Conservation (phyloP, 306 rosid species). For the Acmispon strigosus region DNA sequence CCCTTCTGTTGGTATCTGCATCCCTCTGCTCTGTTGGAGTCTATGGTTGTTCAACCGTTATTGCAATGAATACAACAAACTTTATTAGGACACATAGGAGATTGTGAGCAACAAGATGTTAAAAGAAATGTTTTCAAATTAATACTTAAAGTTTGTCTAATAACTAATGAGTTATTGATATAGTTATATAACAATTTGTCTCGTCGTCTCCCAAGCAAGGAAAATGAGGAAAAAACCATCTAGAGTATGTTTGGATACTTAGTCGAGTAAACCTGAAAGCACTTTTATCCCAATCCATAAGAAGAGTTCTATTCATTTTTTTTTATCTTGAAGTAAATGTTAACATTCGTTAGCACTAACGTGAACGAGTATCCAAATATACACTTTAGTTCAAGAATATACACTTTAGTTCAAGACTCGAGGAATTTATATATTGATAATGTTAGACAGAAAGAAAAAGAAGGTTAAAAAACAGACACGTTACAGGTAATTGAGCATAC, state of each 20-base stretch:
- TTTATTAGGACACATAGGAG: slow-evolving; percentile 87
- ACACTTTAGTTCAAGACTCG: too few relatives aligned
- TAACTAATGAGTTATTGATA: background rate
- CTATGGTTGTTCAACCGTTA: slow-evolving; percentile 62
- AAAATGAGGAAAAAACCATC: background rate
- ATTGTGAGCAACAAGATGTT: slow-evolving; percentile 39
- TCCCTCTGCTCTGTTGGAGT: slow-evolving; percentile 53
- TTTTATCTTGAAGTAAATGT: too few relatives aligned
- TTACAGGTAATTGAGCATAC: background rate
- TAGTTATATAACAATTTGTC: background rate
- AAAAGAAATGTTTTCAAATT: background rate
- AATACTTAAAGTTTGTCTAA: background rate
- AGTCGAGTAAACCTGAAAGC: too few relatives aligned
- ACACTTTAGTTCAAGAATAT: too few relatives aligned
- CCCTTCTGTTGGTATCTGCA: slow-evolving; percentile 48
- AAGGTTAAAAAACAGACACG: background rate
- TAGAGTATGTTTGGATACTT: too few relatives aligned
- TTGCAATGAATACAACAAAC: slow-evolving; percentile 75
- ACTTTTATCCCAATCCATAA: too few relatives aligned
- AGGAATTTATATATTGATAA: too few relatives aligned
- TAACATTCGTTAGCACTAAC: too few relatives aligned
- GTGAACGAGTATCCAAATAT: too few relatives aligned
- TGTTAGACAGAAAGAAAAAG: too few relatives aligned
- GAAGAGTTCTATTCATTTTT: too few relatives aligned
- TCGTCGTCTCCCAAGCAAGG: background rate